Evolutionary conservation across 2,329 filamentous ascomycete species (phyloP), one percentile per base, ranked within the genome.

Genomic region (Esteya vermicola): DNA sequence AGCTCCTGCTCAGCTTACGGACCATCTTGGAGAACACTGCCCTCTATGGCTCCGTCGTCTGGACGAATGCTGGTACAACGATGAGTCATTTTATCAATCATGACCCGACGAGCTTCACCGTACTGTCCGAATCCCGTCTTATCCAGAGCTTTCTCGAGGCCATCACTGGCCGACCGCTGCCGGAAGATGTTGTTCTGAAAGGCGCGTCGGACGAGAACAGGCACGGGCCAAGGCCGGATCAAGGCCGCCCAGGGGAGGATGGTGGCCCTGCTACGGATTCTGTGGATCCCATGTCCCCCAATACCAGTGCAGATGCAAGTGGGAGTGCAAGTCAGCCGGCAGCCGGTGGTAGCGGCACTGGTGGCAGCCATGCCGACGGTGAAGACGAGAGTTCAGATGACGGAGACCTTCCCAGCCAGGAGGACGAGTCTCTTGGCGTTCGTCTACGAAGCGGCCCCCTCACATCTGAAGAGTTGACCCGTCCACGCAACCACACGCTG

Each of bases 61-160:
- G 91, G 91, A 94, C 86, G 36, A 88, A 88, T 55, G 82, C 86
- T 7, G 85, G 94, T 45, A 88, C 81, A 40, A 89, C 95, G 42
- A 66, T 98, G 38, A 91, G 85, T 54, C 89, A 85, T 51, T 98
- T 98, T 58, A 93, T 99, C 51, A 93, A 99, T 60, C 95, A 96
- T 54, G 91, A 98, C 53, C 91, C 91, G 0, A 98, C 91, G 1
- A 98, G 91, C 57, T 98, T 94, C 56, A 81, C 85, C 22, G 85
- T 94, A 20, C 91, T 99, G 48, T 85, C 85, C 13, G 91, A 99
- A 60, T 89, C 91, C 38, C 86, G 86, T 19, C 71, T 98, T 50
- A 88, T 91, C 52, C 81, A 81, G 54, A 84, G 78, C 38, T 81
- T 95, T 43, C 68, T 99, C 13, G 80, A 89, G 57, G 78, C 88